Evolutionary conservation across 495 filamentous ascomycete genomes (phyloP), one percentile per base, ranked within the genome.

Genomic region (Aspergillus leporis): DNA sequence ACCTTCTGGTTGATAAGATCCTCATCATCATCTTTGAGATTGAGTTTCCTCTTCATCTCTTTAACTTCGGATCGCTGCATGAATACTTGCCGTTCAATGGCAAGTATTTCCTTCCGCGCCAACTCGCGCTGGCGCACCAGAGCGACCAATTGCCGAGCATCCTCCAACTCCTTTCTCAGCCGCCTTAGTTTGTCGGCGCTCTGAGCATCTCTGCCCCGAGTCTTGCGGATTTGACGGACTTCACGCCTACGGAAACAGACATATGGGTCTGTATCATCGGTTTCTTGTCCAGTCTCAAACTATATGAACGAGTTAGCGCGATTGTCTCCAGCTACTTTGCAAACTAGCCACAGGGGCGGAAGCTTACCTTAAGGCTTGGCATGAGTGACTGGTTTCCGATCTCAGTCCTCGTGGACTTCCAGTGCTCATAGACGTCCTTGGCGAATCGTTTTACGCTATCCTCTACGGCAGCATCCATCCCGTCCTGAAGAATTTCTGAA

Each of bases 161-260:
- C 90, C 77, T 98, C 95, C 41, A 97, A 75, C 72, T 98, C 95
- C 69, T 88, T 92, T 60, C 94, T 85, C 62, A 98, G 78, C 65
- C 89, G 89, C 77, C 92, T 92, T 61, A 98, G 82, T 72, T 97
- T 98, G 66, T 98, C 94, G 53, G 88, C 90, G 63, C 91, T 93
- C 68, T 96, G 93, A 18, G 90, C 90, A 79, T 98, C 95, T 66
- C 94, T 83, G 48, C 91, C 90, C 66, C 94, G 87, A 32, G 94
- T 98, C 76, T 97, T 98, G 63, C 94, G 88, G 50, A 91, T 91
- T 71, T 94, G 91, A 41, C 94, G 90, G 34, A 96, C 90, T 72
- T 98, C 94, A 46, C 95, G 90, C 55, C 95, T 89, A 60, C 94
- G 87, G 83, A 98, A 98, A 77, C 94, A 98, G 70, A 98, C 93